Conservation (phyloP, 169 alveolate genomes). For the Toxoplasma gondii region DNA sequence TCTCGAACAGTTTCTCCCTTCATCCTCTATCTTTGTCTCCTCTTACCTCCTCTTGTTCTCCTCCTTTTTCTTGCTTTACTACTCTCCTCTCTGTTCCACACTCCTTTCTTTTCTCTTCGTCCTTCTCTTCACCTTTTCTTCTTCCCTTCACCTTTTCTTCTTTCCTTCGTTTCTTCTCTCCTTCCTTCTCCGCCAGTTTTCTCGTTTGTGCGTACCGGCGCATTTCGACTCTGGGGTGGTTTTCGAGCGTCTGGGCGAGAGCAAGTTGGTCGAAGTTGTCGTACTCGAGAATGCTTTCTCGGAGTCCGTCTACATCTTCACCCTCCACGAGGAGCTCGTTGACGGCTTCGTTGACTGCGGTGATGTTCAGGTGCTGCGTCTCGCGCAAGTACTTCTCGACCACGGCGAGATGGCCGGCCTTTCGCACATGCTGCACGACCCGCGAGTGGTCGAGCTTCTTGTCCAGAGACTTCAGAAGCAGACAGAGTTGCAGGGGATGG, state of each 20-base stretch:
- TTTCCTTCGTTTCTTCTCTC: neutral
- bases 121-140: neutral
- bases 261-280: conserved; percentile 96
- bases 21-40: no score
- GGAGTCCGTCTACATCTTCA: conserved; percentile 94
- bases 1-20: no score
- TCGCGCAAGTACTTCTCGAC: conserved; percentile 80
- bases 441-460: conserved; percentile 90
- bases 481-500: conserved; percentile 97
- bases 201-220: conserved; percentile 94
- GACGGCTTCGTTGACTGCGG: conserved; percentile 97
- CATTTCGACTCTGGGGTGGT: conserved; percentile 96
- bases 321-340: conserved; percentile 97
- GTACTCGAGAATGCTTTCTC: conserved; percentile 90
- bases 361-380: conserved; percentile 86
- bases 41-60: neutral
- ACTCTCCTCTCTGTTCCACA: no score
- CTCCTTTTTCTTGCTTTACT: no score
- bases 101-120: no score
- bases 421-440: conserved; percentile 89
- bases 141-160: neutral
- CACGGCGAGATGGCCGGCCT: conserved; percentile 81
- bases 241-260: conserved; percentile 86
- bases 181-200: neutral
- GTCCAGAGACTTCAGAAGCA: conserved; percentile 82